Evolutionary conservation across 106 monocot genomes (phyloP).

Genomic region (Dendrobium huoshanense): DNA sequence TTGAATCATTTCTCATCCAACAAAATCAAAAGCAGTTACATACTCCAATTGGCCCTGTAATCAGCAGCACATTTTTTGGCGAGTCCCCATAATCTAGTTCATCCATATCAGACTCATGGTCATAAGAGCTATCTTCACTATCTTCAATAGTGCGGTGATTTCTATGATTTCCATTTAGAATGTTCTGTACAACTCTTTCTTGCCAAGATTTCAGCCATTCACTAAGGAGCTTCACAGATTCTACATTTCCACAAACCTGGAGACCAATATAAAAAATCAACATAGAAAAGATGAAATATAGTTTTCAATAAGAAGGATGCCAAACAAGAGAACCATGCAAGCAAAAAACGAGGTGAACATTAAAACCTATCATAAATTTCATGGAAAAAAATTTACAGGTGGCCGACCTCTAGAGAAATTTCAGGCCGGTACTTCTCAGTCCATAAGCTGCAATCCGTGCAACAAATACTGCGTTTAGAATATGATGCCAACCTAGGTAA

Average conservation of each 20-base stretch:
- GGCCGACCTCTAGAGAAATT: conserved; percentile 59
- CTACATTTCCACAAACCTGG: conserved; percentile 82
- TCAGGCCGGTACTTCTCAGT: conserved; percentile 81
- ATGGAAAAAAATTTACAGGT: background rate
- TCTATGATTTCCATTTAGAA: conserved; percentile 10
- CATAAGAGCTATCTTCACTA: conserved; percentile 32
- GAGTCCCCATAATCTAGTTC: conserved; percentile 31
- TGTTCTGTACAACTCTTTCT: conserved; percentile 32
- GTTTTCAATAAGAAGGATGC: background rate
- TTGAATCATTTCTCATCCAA: background rate
- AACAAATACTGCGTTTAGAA: background rate
- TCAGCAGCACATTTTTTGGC: conserved; percentile 62
- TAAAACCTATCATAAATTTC: background rate
- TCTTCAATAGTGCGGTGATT: conserved; percentile 24
- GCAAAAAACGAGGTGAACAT: background rate
- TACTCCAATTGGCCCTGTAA: conserved; percentile 95
- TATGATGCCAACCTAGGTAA: conserved; percentile 4
- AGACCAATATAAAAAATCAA: conserved; percentile 7
- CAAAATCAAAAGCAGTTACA: conserved; percentile 11
- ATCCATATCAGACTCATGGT: conserved; percentile 61
- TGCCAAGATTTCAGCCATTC: conserved; percentile 87
- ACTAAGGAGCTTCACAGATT: conserved; percentile 46
- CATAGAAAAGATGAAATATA: background rate
- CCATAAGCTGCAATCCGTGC: conserved; percentile 56
- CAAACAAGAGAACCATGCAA: background rate